A percentile compares a stretch with the other conserved stretches of the same genome.
phyloP scores from a whole-genome alignment of 1,284 basidiomycete species.

The Moesziomyces antarcticus region DNA sequence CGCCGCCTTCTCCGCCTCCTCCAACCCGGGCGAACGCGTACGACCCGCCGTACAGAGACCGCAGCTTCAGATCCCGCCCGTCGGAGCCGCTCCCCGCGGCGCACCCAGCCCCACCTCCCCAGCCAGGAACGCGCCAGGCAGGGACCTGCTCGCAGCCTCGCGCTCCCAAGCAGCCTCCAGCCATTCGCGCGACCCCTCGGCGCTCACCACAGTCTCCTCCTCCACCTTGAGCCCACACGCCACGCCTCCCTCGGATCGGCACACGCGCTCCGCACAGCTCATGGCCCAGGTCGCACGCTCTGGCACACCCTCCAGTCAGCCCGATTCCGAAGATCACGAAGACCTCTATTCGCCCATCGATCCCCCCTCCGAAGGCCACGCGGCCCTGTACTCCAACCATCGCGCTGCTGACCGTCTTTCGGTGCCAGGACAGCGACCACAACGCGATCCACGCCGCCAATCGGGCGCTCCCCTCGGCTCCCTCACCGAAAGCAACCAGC shows the following conservation, averaged over 20 bases:
- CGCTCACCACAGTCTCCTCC: constrained; percentile 15
- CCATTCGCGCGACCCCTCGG: constrained; percentile 28
- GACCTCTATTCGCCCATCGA: constrained; percentile 60
- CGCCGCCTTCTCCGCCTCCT: constrained; percentile 12
- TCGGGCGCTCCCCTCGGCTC: constrained; percentile 56
- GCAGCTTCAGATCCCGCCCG: constrained; percentile 38
- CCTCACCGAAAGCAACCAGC: constrained; percentile 50
- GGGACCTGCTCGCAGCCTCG: constrained; percentile 34
- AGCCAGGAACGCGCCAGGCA: constrained; percentile 21
- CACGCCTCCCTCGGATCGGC: constrained; percentile 37
- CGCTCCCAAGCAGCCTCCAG: constrained; percentile 14
- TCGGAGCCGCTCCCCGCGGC: constrained; percentile 13
- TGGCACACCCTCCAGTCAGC: constrained; percentile 31
- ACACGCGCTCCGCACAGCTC: constrained; percentile 46
- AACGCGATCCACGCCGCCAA: constrained; percentile 33
- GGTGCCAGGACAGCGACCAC: constrained; percentile 38
- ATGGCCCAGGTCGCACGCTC: constrained; percentile 47
- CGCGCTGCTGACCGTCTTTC: constrained; percentile 25
- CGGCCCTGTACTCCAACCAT: constrained; percentile 29
- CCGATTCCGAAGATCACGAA: constrained; percentile 45
- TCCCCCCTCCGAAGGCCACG: constrained; percentile 35
- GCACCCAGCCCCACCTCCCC: constrained; percentile 32
- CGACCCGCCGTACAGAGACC: constrained; percentile 16
- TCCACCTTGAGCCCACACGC: constrained; percentile 6
- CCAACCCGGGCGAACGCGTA: constrained; percentile 19